Base-by-base conservation (phyloP, 352 stramenopile genomes). In the Elongisporangium undulatum region DNA sequence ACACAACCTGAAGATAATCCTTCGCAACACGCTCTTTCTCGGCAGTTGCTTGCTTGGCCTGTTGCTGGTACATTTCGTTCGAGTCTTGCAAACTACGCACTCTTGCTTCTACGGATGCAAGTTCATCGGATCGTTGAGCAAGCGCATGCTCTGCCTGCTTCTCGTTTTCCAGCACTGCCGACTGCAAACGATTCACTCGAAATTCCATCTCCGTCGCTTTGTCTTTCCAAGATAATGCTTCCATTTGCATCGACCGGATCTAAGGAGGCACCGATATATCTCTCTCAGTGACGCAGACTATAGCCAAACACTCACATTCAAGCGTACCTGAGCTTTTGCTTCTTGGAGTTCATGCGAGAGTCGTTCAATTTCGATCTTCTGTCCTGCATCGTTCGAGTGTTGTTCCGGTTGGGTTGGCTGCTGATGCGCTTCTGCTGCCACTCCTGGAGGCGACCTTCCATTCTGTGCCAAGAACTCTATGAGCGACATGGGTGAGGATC, bases 1-100 rank as follows among this genome's bases (percentile, higher is more conserved):
- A 82, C 19, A 79, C 71, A 20, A 81, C 70, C 53, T 85, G 75
- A 49, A 71, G 23, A 51, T 81, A 82, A 49, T 82, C 75, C 41
- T 79, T 77, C 19, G 75, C 71, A 9, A 79, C 65, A 23, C 74
- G 71, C 7, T 85, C 75, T 49, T 72, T 72, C 52, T 83, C 71
- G 7, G 69, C 62, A 0, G 38, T 58, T 0, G 66, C 72, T 38
- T 75, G 69, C 38, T 64, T 63, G 3, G 70, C 51, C 23, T 78
- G 66, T 12, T 77, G 71, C 51, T 79, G 63, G 2, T 55, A 66
- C 0, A 51, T 55, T 20, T 82, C 75, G 49, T 78, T 77, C 22
- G 68, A 56, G 12, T 69, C 62, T 22, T 82, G 66, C 2, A 82
- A 48, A 61, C 9, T n/a, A 77, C 26, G 2, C 60, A 22, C 24